phyloP scores from a whole-genome alignment of 2,329 filamentous ascomycete species.

The Phoma sp. region DNA sequence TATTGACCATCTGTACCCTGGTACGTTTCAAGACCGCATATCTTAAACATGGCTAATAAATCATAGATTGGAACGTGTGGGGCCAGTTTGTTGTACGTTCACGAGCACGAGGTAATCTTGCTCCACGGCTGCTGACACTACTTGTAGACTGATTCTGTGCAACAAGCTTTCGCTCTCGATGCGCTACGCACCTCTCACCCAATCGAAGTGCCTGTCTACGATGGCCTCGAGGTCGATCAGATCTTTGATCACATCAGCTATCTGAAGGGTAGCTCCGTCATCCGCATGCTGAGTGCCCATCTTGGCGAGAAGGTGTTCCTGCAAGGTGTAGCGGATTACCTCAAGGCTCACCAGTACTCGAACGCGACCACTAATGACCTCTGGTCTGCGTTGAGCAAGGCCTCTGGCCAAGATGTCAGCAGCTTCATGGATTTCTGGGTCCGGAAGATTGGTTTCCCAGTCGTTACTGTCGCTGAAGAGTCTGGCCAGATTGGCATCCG shows the following conservation, averaged over 20 bases:
- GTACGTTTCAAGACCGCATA: constrained; percentile 42
- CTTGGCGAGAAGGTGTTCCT: constrained; percentile 88
- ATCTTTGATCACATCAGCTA: constrained; percentile 98
- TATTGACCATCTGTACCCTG: constrained; percentile 85
- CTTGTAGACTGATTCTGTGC: constrained; percentile 81
- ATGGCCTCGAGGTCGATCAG: constrained; percentile 95
- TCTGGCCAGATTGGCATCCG: constrained; percentile 79
- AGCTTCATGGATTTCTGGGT: constrained; percentile 95
- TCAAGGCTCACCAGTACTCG: constrained; percentile 85
- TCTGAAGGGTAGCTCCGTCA: constrained; percentile 92
- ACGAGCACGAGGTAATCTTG: constrained; percentile 59
- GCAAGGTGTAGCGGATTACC: constrained; percentile 85
- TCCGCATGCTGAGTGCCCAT: constrained; percentile 93
- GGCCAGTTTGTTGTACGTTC: constrained; percentile 84
- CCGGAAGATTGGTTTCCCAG: constrained; percentile 90
- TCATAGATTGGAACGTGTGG: constrained; percentile 91
- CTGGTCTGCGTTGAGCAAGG: constrained; percentile 86
- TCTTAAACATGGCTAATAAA: constrained; percentile 12
- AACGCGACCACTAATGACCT: constrained; percentile 91
- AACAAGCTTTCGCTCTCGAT: constrained; percentile 89
- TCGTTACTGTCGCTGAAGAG: constrained; percentile 84
- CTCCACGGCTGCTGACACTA: constrained; percentile 43
- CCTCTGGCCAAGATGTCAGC: constrained; percentile 85
- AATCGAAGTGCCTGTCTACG: constrained; percentile 92
- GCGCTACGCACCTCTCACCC: constrained; percentile 90